These are phyloP conservation scores for Albatrellus sp. DNA, from an alignment of 1,284 basidiomycete species.

Conservation along the genomic window DNA sequence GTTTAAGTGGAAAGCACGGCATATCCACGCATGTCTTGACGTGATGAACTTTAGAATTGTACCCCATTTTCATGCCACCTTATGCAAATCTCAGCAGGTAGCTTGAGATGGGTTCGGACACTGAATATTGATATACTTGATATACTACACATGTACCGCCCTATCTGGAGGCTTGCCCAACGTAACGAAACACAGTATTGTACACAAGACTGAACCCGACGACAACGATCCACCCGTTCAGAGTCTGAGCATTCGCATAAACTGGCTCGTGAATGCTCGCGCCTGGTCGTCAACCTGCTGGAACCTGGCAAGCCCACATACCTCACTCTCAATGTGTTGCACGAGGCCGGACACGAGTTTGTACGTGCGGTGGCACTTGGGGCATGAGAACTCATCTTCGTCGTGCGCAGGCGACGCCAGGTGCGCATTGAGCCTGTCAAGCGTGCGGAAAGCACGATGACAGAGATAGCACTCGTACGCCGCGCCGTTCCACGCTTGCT, in stretches of 20 bases:
- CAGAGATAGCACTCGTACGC: constrained; percentile 46
- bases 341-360: constrained; percentile 33
- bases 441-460: constrained; percentile 23
- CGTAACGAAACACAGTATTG: neutral
- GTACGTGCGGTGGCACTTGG: constrained; percentile 32
- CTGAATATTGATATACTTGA: too few species aligned
- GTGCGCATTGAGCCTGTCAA: constrained; percentile 35
- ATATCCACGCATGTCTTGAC: too few species aligned
- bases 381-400: constrained; percentile 29
- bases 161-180: too few species aligned
- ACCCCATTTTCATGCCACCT: too few species aligned
- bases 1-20: too few species aligned
- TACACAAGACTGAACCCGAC: neutral
- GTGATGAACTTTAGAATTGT: too few species aligned
- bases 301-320: constrained; percentile 35
- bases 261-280: constrained; percentile 16
- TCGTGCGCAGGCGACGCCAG: constrained; percentile 33
- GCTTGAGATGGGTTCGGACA: too few species aligned
- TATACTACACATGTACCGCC: too few species aligned
- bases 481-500: constrained; percentile 30
- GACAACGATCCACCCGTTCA: neutral
- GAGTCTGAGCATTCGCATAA: constrained; percentile 10
- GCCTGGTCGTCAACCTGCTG: constrained; percentile 24
- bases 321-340: constrained; percentile 44
- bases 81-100: too few species aligned